phyloP scores from a whole-genome alignment of 192 early-diverging fungal species.

The Rhizophagus sp. region DNA sequence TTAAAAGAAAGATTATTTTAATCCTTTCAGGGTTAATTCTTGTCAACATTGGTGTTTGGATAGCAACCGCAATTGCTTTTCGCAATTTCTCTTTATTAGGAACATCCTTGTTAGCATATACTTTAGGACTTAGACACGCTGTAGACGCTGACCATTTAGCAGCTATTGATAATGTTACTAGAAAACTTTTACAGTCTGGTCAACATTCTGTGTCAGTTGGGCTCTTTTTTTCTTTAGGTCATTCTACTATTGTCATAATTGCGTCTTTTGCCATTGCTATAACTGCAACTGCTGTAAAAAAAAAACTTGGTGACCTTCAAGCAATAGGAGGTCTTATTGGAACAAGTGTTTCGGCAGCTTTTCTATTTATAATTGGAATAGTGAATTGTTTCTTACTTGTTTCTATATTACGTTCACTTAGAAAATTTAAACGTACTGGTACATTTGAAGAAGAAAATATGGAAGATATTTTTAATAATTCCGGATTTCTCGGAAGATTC shows the following conservation, averaged over 20 bases:
- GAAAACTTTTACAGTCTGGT: slow-evolving; percentile 49
- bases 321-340: slow-evolving; percentile 58
- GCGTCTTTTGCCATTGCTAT: slow-evolving; percentile 47
- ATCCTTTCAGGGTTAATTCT: slow-evolving; percentile 35
- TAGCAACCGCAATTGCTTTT: slow-evolving; percentile 39
- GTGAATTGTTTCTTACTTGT: slow-evolving; percentile 52
- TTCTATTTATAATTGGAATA: slow-evolving; percentile 60
- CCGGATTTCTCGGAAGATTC: slow-evolving; percentile 47
- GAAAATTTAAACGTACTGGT: slow-evolving; percentile 38
- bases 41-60: slow-evolving; percentile 49
- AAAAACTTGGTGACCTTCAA: slow-evolving; percentile 46
- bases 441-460: slow-evolving; percentile 42
- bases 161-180: slow-evolving; percentile 74
- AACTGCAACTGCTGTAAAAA: slow-evolving; percentile 47
- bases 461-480: slow-evolving; percentile 35
- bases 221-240: slow-evolving; percentile 68
- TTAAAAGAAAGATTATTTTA: slow-evolving; percentile 37
- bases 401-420: slow-evolving; percentile 39
- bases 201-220: slow-evolving; percentile 61
- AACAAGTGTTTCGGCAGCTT: slow-evolving; percentile 56
- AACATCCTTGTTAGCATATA: slow-evolving; percentile 48
- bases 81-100: slow-evolving; percentile 46
- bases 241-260: slow-evolving; percentile 68
- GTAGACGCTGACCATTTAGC: slow-evolving; percentile 70
- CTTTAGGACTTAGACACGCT: slow-evolving; percentile 58